A percentile compares a stretch with the other conserved stretches of the same genome.
These are phyloP conservation scores for Malassezia nana DNA, from an alignment of 1,284 basidiomycete genomes.

Conservation along the genomic window DNA sequence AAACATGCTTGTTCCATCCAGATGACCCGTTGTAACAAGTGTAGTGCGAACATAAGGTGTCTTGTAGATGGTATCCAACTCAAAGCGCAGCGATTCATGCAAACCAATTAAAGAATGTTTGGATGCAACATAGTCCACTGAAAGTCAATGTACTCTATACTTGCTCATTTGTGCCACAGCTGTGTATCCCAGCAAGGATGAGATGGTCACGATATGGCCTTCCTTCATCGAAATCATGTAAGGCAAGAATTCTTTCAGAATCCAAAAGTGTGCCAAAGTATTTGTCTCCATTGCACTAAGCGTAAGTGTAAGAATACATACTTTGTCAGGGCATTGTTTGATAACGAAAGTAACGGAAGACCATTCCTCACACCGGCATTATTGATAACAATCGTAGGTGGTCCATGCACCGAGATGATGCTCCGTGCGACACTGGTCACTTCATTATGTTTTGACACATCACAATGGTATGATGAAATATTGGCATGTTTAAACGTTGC, in stretches of 20 bases:
- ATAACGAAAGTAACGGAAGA: constrained; percentile 69
- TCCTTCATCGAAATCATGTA: constrained; percentile 64
- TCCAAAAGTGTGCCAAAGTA: constrained; percentile 78
- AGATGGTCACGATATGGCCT: constrained; percentile 65
- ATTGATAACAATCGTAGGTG: constrained; percentile 70
- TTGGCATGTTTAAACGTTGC: constrained; percentile 13
- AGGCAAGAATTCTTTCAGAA: constrained; percentile 83
- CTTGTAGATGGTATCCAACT: constrained; percentile 34
- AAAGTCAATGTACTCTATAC: constrained; percentile 35
- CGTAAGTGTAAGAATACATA: constrained; percentile 40
- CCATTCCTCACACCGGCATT: constrained; percentile 93
- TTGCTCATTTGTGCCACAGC: constrained; percentile 70
- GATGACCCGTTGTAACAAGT: constrained; percentile 32
- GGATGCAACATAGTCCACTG: constrained; percentile 42
- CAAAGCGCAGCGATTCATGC: constrained; percentile 41
- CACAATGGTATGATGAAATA: constrained; percentile 30
- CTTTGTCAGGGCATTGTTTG: constrained; percentile 60
- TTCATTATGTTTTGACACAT: constrained; percentile 18
- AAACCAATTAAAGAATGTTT: constrained; percentile 45
- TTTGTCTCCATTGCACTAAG: constrained; percentile 63
- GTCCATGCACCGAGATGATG: constrained; percentile 17
- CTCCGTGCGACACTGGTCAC: not conserved
- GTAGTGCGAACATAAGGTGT: constrained; percentile 29
- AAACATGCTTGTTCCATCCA: constrained; percentile 34
- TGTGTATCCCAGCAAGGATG: constrained; percentile 67